Conservation (phyloP, 225 moss, liverwort and hornwort species). For the Ulota crispa region DNA sequence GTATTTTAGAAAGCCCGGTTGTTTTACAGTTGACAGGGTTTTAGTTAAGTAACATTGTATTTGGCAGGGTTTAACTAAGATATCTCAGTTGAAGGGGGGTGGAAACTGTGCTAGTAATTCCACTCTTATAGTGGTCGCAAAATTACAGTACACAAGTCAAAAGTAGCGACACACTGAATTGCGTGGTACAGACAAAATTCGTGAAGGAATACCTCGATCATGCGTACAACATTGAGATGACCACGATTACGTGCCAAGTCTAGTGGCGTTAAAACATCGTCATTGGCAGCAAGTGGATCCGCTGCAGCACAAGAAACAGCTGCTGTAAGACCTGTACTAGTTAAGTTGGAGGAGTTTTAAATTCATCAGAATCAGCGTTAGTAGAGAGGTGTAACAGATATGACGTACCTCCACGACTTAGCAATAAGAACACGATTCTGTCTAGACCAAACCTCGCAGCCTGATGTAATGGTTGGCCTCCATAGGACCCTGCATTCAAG, state of each 20-base stretch:
- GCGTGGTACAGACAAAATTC: neutral
- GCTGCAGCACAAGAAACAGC: conserved; percentile 55
- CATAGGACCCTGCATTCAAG: conserved; percentile 69
- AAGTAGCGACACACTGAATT: neutral
- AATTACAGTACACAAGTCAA: neutral
- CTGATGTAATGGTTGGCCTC: conserved; percentile 93
- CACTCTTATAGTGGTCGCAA: neutral
- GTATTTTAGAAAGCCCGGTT: neutral
- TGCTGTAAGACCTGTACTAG: neutral
- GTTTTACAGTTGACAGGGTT: neutral
- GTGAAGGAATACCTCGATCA: conserved; percentile 73
- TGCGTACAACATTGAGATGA: conserved; percentile 80
- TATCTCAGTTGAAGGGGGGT: too few relatives aligned
- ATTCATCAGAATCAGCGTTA: neutral
- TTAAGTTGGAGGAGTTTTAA: neutral
- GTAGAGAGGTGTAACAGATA: conserved; percentile 3
- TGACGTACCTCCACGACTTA: conserved; percentile 74
- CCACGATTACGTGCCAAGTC: conserved; percentile 87
- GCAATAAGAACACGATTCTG: conserved; percentile 74
- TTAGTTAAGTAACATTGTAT: too few relatives aligned
- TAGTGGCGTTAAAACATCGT: conserved; percentile 85
- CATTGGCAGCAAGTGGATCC: conserved; percentile 85
- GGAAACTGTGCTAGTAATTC: neutral
- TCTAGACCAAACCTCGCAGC: conserved; percentile 92
- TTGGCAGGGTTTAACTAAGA: neutral